Base-by-base conservation (phyloP, 2,329 filamentous ascomycete genomes). In the Ophiostoma quercus region DNA sequence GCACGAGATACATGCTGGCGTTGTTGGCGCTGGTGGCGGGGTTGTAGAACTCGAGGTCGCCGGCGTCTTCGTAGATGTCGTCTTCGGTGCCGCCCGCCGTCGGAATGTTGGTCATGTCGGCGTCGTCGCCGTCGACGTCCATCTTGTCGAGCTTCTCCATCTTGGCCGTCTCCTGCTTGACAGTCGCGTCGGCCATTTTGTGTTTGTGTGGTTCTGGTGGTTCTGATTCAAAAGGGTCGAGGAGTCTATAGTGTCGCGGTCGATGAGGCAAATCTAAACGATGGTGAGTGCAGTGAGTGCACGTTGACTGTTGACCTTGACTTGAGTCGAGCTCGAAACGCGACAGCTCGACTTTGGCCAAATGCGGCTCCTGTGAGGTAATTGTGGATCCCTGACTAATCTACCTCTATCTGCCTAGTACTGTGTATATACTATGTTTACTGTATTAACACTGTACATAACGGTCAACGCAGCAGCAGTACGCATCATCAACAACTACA, bases 1-100 rank as follows among this genome's bases (percentile, higher is more conserved):
- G 90, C 68, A 91, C 89, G 67, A 96, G 84, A 82, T 92, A 96
- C 69, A 86, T 80, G 57, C 79, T 82, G 72, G 80, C 82, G 67
- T 79, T 79, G 70, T 78, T 79, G 2, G 78, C 74, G 2, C 76
- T 65, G 9, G 68, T 69, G n/a, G 73, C 71, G 34, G 34, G 34
- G 70, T 79, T 76, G 72, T 75, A 80, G 76, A 90, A 89, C 69
- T 89, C 87, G 22, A 90, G 77, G 72, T 90, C 87, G 62, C 87
- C 87, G 2, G 85, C 84, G 75, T 90, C 88, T 77, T 90, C 87
- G 74, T 89, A 88, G 65, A 89, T 82, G 74, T 90, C 88, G 67
- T 90, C 88, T 67, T 89, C 87, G 54, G 67, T 34, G 19, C 32
- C 62, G 5, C 16, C 19, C 16, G 82, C 77, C 37, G 78, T 79